Percentiles rank a stretch among this genome's conserved stretches.
These are phyloP conservation scores for Panicum virgatum DNA, from an alignment of 202 grass and related monocot genomes.

Conservation along the genomic window DNA sequence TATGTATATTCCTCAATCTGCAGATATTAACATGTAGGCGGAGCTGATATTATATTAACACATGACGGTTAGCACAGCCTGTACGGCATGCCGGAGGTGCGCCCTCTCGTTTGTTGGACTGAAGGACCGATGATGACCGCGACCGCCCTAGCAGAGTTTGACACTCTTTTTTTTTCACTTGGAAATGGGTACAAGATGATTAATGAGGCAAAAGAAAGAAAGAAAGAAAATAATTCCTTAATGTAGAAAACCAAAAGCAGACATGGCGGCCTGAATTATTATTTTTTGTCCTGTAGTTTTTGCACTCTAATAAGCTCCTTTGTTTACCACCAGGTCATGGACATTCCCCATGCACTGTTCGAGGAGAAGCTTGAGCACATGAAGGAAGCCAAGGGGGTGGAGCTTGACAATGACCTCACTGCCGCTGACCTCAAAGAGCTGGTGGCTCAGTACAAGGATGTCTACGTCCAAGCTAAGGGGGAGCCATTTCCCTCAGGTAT, in stretches of 20 bases:
- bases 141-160: not conserved
- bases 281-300: too few relatives aligned
- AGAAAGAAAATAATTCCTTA: too few relatives aligned
- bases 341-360: conserved; percentile 71
- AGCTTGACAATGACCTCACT: conserved; percentile 69
- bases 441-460: conserved; percentile 80
- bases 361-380: conserved; percentile 82
- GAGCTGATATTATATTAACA: too few relatives aligned
- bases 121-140: conserved; percentile 16
- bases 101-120: not conserved
- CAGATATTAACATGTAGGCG: not conserved
- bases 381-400: conserved; percentile 66
- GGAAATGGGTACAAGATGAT: not conserved
- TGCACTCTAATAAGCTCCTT: not conserved
- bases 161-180: not conserved
- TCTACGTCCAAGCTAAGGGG: conserved; percentile 82
- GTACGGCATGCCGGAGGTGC: not conserved
- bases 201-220: not conserved
- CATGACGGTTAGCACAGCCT: not conserved
- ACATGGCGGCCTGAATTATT: too few relatives aligned
- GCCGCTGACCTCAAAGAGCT: conserved; percentile 81
- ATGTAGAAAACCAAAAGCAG: too few relatives aligned
- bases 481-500: conserved; percentile 82
- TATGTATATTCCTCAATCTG: not conserved
- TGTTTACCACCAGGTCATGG: conserved; percentile 61